Percentiles rank a stretch among this genome's conserved stretches.
Conservation (phyloP, 1,139 yeast genomes). For the Debaryomyces robertsiae region DNA sequence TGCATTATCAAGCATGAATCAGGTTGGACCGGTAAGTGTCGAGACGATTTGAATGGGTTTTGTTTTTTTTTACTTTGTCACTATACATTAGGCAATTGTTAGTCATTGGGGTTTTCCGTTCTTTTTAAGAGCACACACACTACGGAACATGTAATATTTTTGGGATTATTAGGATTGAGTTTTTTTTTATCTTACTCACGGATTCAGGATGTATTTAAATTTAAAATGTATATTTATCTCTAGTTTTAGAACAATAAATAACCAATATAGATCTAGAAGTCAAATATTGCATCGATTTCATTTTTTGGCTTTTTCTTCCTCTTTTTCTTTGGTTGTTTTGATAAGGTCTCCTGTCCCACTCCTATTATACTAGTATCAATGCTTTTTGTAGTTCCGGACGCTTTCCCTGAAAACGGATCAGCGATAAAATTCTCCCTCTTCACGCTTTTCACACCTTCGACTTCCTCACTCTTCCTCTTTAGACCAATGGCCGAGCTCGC, state of each 20-base stretch:
- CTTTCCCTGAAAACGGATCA: conserved; percentile 19
- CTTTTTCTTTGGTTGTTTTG: conserved; percentile 27
- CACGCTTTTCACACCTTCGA: conserved; percentile 9
- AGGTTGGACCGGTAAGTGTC: not conserved
- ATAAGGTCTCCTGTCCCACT: no score
- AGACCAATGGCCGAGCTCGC: conserved; percentile 11
- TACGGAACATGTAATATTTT: not conserved
- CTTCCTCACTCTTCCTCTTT: conserved; percentile 12
- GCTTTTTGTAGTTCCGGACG: not conserved
- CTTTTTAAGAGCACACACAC: not conserved
- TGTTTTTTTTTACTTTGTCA: not conserved
- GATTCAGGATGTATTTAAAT: conserved; percentile 7
- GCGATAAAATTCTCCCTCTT: conserved; percentile 18
- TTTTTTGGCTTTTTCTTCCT: conserved; percentile 48
- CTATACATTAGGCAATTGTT: no score
- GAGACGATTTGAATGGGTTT: not conserved
- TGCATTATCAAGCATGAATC: conserved; percentile 15
- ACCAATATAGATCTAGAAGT: conserved; percentile 1
- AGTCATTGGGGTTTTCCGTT: not conserved
- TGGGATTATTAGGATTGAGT: conserved; percentile 3
- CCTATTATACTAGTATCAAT: no score
- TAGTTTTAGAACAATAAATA: conserved; percentile 5
- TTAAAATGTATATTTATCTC: conserved; percentile 5
- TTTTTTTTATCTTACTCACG: conserved; percentile 3
- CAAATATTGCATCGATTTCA: conserved; percentile 64